phyloP scores from a whole-genome alignment of 495 filamentous ascomycete species.

The Hypoxylon crocopeplum region DNA sequence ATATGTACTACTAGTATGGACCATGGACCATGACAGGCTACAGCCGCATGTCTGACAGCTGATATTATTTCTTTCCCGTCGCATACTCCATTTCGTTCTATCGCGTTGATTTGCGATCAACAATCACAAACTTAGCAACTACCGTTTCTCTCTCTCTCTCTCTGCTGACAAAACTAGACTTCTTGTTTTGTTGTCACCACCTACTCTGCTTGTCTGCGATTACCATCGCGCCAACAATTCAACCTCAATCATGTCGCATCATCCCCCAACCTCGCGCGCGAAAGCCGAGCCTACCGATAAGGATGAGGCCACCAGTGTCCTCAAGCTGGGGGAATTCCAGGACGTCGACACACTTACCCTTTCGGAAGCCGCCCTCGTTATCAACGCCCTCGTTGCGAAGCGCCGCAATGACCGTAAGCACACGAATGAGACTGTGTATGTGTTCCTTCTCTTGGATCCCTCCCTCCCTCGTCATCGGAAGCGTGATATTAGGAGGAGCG shows the following conservation, averaged over 20 bases:
- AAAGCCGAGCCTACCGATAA: constrained; percentile 78
- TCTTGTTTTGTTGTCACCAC: not conserved
- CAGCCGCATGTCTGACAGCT: constrained; percentile 33
- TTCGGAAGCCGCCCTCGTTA: constrained; percentile 88
- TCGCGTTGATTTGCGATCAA: constrained; percentile 11
- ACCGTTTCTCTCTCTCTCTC: not conserved
- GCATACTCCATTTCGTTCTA: constrained; percentile 5
- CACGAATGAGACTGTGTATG: constrained; percentile 70
- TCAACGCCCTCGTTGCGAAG: constrained; percentile 83
- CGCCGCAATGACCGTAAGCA: constrained; percentile 69
- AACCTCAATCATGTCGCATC: constrained; percentile 34
- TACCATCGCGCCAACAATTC: not conserved
- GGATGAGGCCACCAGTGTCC: constrained; percentile 82
- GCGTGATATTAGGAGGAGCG: not conserved
- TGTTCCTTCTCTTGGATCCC: constrained; percentile 8
- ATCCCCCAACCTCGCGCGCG: constrained; percentile 68
- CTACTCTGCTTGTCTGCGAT: not conserved
- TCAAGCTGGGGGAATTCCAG: constrained; percentile 91
- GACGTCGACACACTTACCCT: constrained; percentile 86
- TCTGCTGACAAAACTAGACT: no score
- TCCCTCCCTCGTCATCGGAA: not conserved
- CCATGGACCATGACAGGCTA: no score
- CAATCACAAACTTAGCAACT: not conserved
- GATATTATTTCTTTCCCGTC: constrained; percentile 15
- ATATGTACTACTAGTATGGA: no score